A percentile compares a stretch with the other conserved stretches of the same genome.
These are phyloP conservation scores for Sporothrix brasiliensis DNA, from an alignment of 2,329 filamentous ascomycete species.

Conservation along the genomic window DNA sequence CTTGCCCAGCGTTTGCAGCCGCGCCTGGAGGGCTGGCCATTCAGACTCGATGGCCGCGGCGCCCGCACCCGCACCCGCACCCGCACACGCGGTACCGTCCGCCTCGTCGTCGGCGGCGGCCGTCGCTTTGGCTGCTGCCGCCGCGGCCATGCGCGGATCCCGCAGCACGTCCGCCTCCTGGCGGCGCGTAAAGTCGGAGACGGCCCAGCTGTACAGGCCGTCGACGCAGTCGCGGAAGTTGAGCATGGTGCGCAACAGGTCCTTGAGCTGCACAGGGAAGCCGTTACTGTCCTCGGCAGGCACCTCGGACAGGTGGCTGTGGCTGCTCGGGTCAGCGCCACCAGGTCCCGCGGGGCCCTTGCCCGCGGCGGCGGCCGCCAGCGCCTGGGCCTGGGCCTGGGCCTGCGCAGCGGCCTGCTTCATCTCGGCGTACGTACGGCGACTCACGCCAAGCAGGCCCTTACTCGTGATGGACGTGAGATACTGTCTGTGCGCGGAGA, in stretches of 20 bases:
- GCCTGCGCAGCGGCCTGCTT: slow-evolving; percentile 43
- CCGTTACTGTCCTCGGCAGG: slow-evolving; percentile 68
- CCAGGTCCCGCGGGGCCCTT: slow-evolving; percentile 4
- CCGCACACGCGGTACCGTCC: slow-evolving; percentile 61
- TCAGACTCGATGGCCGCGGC: slow-evolving; percentile 64
- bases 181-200: slow-evolving; percentile 89
- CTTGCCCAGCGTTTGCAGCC: slow-evolving; percentile 70
- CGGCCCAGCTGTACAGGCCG: slow-evolving; percentile 89
- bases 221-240: slow-evolving; percentile 92
- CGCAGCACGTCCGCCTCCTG: slow-evolving; percentile 77
- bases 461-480: slow-evolving; percentile 95
- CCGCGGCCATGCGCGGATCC: slow-evolving; percentile 44
- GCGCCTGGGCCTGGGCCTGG: slow-evolving; percentile 50
- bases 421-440: slow-evolving; percentile 47
- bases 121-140: slow-evolving; percentile 18
- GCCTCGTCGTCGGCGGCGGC: slow-evolving; percentile 38
- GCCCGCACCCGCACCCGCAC: slow-evolving; percentile 56
- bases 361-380: slow-evolving; percentile 56
- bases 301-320: slow-evolving; percentile 45
- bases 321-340: slow-evolving; percentile 37
- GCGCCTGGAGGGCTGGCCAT: slow-evolving; percentile 73
- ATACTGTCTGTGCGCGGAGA: slow-evolving; percentile 86
- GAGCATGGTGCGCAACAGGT: slow-evolving; percentile 92
- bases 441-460: slow-evolving; percentile 78
- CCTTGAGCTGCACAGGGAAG: slow-evolving; percentile 88